Base-by-base conservation (phyloP, 805 yeast genomes). In the Yamadazyma sp. region DNA sequence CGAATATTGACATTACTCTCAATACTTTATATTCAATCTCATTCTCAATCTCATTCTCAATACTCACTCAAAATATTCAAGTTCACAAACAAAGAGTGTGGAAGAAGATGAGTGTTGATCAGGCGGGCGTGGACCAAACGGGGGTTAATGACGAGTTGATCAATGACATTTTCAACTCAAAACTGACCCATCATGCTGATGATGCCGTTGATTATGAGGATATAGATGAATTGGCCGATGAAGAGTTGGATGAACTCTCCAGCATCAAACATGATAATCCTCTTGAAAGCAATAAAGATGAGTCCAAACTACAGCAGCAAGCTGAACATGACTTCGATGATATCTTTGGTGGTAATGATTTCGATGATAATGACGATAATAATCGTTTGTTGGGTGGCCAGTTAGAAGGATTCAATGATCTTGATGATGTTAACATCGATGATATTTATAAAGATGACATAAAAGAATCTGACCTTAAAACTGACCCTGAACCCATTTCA, bases 181-280 rank as follows among this genome's bases (percentile, higher is more conserved):
- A 55, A 19, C 48, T 49, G 23, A 64, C 85, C 2, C 71, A 73
- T 36, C 98, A 89, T 58, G 89, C 93, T 1, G 96, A 78, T 5
- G 91, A 89, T 56, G 98, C 98, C 7, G 68, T 88, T 21, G 98
- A 91, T 58, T 91, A 85, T 55, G 96, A 86, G 52, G 96, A 86
- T 55, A 94, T 86, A 50, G 97, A 89, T 47, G 97, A 89, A 57
- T 65, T 89, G 31, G 97, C 97, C 0, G 97, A 89, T 16, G 96
- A 89, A 30, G 52, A 48, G 68, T 6, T 14, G 4, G 18, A 27
- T 23, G 30, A 30, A n/a, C 13, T 7, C 8, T 27, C 12, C 7
- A n/a, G 20, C 7, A 17, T 8, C 15, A 5, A 9, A 6, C 8
- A 14, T 14, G 20, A 27, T 27, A 19, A 27, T 19, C 13, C 15